Conservation (phyloP, 108 stramenopile species). For the Fistulifera pelliculosa region DNA sequence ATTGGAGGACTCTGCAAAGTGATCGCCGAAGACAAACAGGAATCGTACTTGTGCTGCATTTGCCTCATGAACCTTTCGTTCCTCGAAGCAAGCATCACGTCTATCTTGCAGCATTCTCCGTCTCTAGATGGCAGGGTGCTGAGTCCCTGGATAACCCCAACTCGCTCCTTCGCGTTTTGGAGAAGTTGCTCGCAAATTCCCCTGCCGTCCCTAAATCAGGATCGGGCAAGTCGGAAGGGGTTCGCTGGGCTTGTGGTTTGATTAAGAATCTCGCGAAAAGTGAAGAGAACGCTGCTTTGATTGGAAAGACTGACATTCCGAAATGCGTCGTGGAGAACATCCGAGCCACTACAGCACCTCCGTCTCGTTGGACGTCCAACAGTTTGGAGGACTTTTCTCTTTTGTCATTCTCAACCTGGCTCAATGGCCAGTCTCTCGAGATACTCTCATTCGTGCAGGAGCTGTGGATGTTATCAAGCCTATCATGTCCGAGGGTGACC, state of each 20-base stretch:
- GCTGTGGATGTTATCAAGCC: conserved; percentile 84
- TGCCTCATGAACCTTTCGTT: conserved; percentile 91
- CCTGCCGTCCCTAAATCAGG: conserved; percentile 84
- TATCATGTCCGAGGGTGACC: conserved; percentile 86
- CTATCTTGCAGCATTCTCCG: conserved; percentile 80
- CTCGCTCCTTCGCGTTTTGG: conserved; percentile 76
- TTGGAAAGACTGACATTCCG: conserved; percentile 85
- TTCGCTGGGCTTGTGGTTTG: conserved; percentile 89
- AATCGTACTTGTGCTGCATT: conserved; percentile 91
- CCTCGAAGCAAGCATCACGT: conserved; percentile 82
- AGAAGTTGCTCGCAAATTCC: conserved; percentile 78
- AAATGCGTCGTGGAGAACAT: conserved; percentile 82
- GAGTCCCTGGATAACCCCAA: conserved; percentile 68
- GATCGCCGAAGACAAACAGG: conserved; percentile 86
- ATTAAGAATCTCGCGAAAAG: conserved; percentile 88
- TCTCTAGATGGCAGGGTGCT: conserved; percentile 49
- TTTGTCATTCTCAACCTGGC: conserved; percentile 85
- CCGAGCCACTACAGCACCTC: conserved; percentile 71
- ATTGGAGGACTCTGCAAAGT: conserved; percentile 87
- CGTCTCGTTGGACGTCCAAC: conserved; percentile 85
- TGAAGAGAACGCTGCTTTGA: conserved; percentile 79
- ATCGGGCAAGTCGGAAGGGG: conserved; percentile 85
- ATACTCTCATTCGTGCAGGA: conserved; percentile 70
- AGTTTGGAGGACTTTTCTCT: conserved; percentile 84
- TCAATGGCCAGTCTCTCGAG: conserved; percentile 75